Conservation (phyloP, 129 eudicot genomes). For the Escallonia herrerae region DNA sequence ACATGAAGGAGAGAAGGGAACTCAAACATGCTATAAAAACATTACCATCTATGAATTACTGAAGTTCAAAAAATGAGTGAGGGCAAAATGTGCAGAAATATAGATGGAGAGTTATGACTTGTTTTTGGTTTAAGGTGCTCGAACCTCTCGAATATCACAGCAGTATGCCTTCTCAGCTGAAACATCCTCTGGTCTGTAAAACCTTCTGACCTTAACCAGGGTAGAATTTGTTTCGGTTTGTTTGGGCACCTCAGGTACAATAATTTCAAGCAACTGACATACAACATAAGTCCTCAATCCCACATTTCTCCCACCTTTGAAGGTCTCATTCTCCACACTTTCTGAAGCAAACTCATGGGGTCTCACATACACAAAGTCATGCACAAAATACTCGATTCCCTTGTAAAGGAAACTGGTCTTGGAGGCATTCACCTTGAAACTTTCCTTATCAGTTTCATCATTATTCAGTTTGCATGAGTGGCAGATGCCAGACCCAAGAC, state of each 20-base stretch:
- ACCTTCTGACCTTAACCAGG: slow-evolving; percentile 55
- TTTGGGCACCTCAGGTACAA: slow-evolving; percentile 25
- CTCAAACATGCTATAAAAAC: not conserved
- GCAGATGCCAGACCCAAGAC: slow-evolving; percentile 77
- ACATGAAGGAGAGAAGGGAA: no score
- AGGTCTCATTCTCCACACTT: slow-evolving; percentile 40
- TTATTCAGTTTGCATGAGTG: slow-evolving; percentile 48
- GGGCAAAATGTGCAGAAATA: not conserved
- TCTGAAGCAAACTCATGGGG: slow-evolving; percentile 52
- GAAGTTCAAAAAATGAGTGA: not conserved
- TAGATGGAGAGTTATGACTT: not conserved
- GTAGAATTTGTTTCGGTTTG: slow-evolving; percentile 35
- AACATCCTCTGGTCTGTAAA: slow-evolving; percentile 85
- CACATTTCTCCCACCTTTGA: slow-evolving; percentile 79
- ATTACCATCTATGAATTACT: not conserved
- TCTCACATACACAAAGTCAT: slow-evolving; percentile 75
- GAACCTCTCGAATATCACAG: slow-evolving; percentile 93
- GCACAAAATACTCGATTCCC: slow-evolving; percentile 49
- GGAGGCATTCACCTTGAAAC: slow-evolving; percentile 33
- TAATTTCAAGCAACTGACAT: slow-evolving; percentile 67
- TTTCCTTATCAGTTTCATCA: slow-evolving; percentile 26
- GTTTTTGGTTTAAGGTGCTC: not conserved
- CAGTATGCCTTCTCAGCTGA: slow-evolving; percentile 82
- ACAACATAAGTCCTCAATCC: slow-evolving; percentile 75
- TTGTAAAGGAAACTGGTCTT: slow-evolving; percentile 43